Evolutionary conservation across 495 filamentous ascomycete genomes (phyloP), one percentile per base, ranked within the genome.

Genomic region (Aspergillus wentii): DNA sequence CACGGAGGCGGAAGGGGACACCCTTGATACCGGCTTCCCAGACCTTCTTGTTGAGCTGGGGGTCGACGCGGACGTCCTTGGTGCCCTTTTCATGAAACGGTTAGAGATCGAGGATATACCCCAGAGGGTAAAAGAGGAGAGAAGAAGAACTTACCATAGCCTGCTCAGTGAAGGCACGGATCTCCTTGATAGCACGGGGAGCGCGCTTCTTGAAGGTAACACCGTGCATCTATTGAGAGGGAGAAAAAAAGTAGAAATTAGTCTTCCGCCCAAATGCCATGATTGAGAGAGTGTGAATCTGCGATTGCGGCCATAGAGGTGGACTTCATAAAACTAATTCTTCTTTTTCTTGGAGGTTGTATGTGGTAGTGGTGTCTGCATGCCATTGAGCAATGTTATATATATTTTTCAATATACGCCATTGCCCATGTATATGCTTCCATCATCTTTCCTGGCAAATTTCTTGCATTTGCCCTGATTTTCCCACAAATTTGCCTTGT

Each of bases 151-250:
- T 70, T 83, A 98, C 92, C 92, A 99, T 99, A 54, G 91, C 83
- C 72, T 86, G 79, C 57, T 76, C 66, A 47, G 92, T 88, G 61
- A 99, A 99, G 47, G 69, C 75, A 72, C 86, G 82, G 73, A 99
- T 97, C 83, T 95, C 91, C 84, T 97, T 99, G 76, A 99, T 94
- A 55, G 92, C 92, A 53, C 81, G 76, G 61, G 92, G 92, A 62
- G 92, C 94, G 63, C 92, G 82, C 86, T 99, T 96, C 85, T 99
- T 99, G 88, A 99, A 99, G 58, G 78, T 79, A 48, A 91, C 88
- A 71, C 92, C 92, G 74, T 95, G 88, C 63, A 91, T 72, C 91
- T 97, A 69, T 64, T 60, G 36, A 31, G 40, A 37, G 43, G 42
- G 17, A 41, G 40, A 52, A 59, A 61, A 58, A 57, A 57, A 61